These are phyloP conservation scores for Quercus tomentella DNA, from an alignment of 331 rosid genomes.

Conservation along the genomic window DNA sequence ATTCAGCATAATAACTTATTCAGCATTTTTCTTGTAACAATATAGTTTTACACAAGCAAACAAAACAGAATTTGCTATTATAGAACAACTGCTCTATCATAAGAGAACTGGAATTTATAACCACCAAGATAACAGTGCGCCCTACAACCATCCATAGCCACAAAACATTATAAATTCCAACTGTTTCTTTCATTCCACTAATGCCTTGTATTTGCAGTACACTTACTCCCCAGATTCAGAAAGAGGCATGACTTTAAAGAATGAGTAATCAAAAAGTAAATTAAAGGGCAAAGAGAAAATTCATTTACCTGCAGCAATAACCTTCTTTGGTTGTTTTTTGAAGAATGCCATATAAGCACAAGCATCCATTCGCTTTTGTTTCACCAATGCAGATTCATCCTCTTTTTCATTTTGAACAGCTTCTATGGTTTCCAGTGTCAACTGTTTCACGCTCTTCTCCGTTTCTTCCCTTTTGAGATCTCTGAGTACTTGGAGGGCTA, in stretches of 20 bases:
- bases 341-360: constrained; percentile 37
- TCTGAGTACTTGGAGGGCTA: constrained; percentile 32
- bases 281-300: not conserved
- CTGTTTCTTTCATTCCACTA: not conserved
- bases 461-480: constrained; percentile 38
- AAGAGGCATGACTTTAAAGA: not conserved
- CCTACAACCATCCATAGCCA: not conserved
- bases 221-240: not conserved
- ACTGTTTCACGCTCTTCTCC: constrained; percentile 49
- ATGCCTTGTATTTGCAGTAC: not conserved
- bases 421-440: constrained; percentile 42
- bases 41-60: constrained; percentile 10
- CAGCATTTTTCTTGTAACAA: constrained; percentile 1
- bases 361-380: constrained; percentile 38
- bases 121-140: not conserved
- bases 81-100: not conserved
- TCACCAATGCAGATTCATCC: constrained; percentile 12
- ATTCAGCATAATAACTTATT: not conserved
- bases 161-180: not conserved
- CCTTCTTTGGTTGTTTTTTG: too few relatives aligned
- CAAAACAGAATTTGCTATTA: not conserved
- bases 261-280: not conserved
- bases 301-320: constrained; percentile 37
- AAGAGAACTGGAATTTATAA: not conserved
- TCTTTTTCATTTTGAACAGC: constrained; percentile 25